Base-by-base conservation (phyloP, 805 yeast genomes). In the Candida verbasci region DNA sequence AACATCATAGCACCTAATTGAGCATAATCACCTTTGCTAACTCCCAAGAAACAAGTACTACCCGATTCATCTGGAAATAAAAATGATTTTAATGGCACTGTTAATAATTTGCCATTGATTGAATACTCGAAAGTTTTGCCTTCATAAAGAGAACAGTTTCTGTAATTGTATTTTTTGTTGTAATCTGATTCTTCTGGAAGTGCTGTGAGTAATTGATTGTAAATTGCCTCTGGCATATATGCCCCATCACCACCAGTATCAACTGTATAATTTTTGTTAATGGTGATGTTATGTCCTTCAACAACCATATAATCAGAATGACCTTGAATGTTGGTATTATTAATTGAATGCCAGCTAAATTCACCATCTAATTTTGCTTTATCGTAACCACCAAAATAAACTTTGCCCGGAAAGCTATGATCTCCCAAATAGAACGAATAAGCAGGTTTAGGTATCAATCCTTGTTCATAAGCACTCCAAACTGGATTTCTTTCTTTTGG, bases 341-440 rank as follows among this genome's bases (percentile, higher is more conserved):
- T 31, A 5, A 22, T 22, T 11, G 29, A 10, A 23, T 6, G 8
- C 35, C 35, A 32, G 24, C 17, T 16, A 12, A 24, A 17, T 6
- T n/a, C n/a, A n/a, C n/a, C n/a, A n/a, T n/a, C n/a, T n/a, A n/a
- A n/a, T n/a, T n/a, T n/a, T n/a, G n/a, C 34, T 22, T 30, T n/a
- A 11, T 30, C 34, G 15, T 30, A 30, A 22, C 26, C 34, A 4
- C 34, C 34, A 10, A 30, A 3, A 16, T 30, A 20, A 14, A 30
- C 8, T 22, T 21, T 21, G 9, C 26, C 26, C 8, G 18, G 26
- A 18, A 8, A 10, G 11, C 6, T 6, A 4, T 21, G 14, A 15
- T 30, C 34, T 8, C 20, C 26, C 9, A 30, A 15, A n/a, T 7
- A 22, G 14, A 21, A 30, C 3, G 34, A 30, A 22, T n/a, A 30